These are phyloP conservation scores for Huntiella bhutanensis DNA, from an alignment of 2,329 filamentous ascomycete species.

Conservation along the genomic window DNA sequence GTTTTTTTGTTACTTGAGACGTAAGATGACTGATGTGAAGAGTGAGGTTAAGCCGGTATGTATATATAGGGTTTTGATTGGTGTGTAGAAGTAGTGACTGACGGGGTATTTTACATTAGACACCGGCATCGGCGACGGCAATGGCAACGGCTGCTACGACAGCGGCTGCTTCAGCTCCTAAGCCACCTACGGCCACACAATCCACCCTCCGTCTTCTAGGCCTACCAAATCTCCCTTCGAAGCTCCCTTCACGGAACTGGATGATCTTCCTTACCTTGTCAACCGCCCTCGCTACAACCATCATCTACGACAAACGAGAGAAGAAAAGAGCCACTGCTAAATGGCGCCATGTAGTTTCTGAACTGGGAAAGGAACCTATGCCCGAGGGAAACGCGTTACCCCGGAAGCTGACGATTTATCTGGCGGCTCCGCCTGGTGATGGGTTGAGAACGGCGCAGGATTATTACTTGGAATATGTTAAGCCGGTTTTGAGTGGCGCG, in stretches of 20 bases:
- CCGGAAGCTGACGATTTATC: conserved; percentile 67
- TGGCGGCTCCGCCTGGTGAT: conserved; percentile 74
- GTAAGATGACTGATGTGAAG: background rate
- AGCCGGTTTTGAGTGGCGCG: conserved; percentile 75
- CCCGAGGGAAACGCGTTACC: conserved; percentile 49
- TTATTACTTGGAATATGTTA: conserved; percentile 90
- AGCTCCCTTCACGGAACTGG: conserved; percentile 91
- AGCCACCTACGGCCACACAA: conserved; percentile 26
- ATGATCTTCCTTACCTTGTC: conserved; percentile 79
- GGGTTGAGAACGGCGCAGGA: conserved; percentile 71
- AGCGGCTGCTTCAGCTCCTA: conserved; percentile 1
- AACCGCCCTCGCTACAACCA: conserved; percentile 55
- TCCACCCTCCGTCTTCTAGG: conserved; percentile 65
- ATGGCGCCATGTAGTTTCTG: conserved; percentile 72
- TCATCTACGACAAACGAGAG: conserved; percentile 84
- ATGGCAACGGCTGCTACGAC: background rate
- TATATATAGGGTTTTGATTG: background rate
- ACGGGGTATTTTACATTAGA: background rate
- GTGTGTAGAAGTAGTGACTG: background rate
- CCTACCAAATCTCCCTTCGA: conserved; percentile 63
- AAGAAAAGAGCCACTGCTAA: conserved; percentile 70
- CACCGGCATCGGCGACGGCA: background rate
- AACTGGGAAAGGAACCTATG: conserved; percentile 63
- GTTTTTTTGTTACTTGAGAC: background rate
- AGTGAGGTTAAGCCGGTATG: conserved; percentile 1